These are phyloP conservation scores for Alternaria atra DNA, from an alignment of 2,329 filamentous ascomycete genomes.

Conservation along the genomic window DNA sequence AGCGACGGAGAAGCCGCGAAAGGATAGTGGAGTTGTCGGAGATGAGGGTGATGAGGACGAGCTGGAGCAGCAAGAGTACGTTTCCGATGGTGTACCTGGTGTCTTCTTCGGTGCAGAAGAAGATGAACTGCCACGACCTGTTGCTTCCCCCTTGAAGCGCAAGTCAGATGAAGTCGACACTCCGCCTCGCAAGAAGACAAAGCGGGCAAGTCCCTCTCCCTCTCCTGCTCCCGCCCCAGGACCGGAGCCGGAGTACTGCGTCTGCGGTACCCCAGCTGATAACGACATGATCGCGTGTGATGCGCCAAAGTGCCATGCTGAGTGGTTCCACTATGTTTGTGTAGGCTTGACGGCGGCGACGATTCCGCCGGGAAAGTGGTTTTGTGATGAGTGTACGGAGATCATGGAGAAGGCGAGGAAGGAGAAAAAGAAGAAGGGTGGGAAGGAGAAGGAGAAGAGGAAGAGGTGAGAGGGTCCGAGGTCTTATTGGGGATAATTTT, in stretches of 20 bases:
- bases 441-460: not conserved
- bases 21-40: not conserved
- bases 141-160: not conserved
- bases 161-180: not conserved
- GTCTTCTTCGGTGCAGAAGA: not conserved
- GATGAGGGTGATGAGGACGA: not conserved
- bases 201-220: too few species aligned
- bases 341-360: constrained; percentile 6
- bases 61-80: not conserved
- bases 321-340: constrained; percentile 13
- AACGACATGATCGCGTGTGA: constrained; percentile 12
- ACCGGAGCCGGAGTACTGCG: not conserved
- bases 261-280: not conserved
- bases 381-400: constrained; percentile 6
- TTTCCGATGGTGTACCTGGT: not conserved
- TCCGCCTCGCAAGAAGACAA: not conserved
- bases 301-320: not conserved
- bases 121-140: not conserved
- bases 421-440: not conserved
- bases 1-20: not conserved
- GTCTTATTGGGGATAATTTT: not conserved
- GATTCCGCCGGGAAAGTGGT: constrained; percentile 5
- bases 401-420: not conserved
- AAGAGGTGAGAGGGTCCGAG: not conserved
- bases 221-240: not conserved